A percentile compares a stretch with the other conserved stretches of the same genome.
These are phyloP conservation scores for Trichocladium uniseriatum DNA, from an alignment of 495 filamentous ascomycete genomes.

Conservation along the genomic window DNA sequence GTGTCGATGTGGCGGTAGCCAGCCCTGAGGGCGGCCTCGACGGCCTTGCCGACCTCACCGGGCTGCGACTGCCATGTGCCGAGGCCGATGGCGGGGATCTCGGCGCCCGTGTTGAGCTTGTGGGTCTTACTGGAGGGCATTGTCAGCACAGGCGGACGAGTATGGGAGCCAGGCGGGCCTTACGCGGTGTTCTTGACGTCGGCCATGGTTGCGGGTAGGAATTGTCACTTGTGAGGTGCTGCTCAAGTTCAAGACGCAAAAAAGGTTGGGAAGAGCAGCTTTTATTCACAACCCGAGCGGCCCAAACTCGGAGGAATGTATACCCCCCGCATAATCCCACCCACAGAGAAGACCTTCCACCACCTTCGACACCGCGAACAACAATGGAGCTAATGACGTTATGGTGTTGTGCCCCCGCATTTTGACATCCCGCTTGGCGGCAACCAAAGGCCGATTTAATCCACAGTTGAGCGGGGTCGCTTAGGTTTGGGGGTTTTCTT, in stretches of 20 bases:
- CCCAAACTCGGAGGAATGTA: neutral
- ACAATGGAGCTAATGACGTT: constrained; percentile 6
- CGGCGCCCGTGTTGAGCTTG: constrained; percentile 69
- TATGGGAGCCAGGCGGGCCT: constrained; percentile 1
- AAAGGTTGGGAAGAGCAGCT: neutral
- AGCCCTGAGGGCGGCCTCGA: constrained; percentile 61
- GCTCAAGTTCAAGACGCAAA: neutral
- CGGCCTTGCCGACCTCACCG: constrained; percentile 46
- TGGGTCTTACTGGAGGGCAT: constrained; percentile 42
- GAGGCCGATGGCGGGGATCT: constrained; percentile 73
- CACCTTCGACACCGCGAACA: neutral
- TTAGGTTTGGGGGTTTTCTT: too few relatives aligned
- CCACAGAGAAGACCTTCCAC: neutral
- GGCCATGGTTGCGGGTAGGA: constrained; percentile 22
- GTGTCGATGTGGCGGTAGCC: constrained; percentile 56
- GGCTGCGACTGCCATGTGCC: constrained; percentile 68
- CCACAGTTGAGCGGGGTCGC: neutral
- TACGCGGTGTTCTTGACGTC: constrained; percentile 29
- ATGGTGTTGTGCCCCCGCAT: neutral
- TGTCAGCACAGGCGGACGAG: constrained; percentile 1
- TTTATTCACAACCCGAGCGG: neutral
- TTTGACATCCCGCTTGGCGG: neutral
- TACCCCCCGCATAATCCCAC: neutral
- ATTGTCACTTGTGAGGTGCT: neutral
- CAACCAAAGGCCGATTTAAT: neutral